phyloP scores from a whole-genome alignment of 1,284 basidiomycete genomes.

The Cystodermella granulosa region DNA sequence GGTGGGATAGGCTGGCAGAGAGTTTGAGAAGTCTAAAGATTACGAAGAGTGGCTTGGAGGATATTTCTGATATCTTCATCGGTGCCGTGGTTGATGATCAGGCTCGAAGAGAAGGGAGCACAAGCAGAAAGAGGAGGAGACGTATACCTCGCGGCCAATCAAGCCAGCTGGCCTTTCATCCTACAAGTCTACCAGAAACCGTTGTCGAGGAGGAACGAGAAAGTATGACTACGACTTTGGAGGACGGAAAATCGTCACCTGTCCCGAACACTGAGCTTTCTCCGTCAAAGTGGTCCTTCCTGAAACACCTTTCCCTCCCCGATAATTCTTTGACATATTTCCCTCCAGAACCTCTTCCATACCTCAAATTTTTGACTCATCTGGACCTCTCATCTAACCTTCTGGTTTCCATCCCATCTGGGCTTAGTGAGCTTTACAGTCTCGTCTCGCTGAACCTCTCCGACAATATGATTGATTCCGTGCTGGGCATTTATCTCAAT shows the following conservation, averaged over 20 bases:
- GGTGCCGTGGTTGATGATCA: slow-evolving; percentile 72
- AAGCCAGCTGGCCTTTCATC: slow-evolving; percentile 49
- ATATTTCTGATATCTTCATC: slow-evolving; percentile 76
- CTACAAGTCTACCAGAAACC: slow-evolving; percentile 51
- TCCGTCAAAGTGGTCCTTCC: slow-evolving; percentile 68
- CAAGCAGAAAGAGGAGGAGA: slow-evolving; percentile 45
- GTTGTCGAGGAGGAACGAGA: slow-evolving; percentile 57
- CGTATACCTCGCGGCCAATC: slow-evolving; percentile 43
- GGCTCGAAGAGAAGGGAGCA: slow-evolving; percentile 54
- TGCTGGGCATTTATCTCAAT: slow-evolving; percentile 79
- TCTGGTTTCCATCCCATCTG: slow-evolving; percentile 77
- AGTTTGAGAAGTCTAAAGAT: slow-evolving; percentile 71
- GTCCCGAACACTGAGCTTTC: slow-evolving; percentile 46
- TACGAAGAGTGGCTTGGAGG: slow-evolving; percentile 74
- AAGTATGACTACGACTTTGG: slow-evolving; percentile 6
- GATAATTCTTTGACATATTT: slow-evolving; percentile 83
- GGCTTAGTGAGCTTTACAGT: slow-evolving; percentile 68
- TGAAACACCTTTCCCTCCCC: slow-evolving; percentile 74
- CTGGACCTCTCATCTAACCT: slow-evolving; percentile 89
- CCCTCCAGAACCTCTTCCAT: slow-evolving; percentile 65
- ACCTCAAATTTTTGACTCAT: slow-evolving; percentile 74
- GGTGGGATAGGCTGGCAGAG: slow-evolving; percentile 77
- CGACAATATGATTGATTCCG: slow-evolving; percentile 95
- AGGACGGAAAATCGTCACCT: slow-evolving; percentile 26
- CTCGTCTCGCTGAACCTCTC: slow-evolving; percentile 85